Evolutionary conservation across 768 basidiomycete genomes (phyloP).

Genomic region (Mycena amicta): DNA sequence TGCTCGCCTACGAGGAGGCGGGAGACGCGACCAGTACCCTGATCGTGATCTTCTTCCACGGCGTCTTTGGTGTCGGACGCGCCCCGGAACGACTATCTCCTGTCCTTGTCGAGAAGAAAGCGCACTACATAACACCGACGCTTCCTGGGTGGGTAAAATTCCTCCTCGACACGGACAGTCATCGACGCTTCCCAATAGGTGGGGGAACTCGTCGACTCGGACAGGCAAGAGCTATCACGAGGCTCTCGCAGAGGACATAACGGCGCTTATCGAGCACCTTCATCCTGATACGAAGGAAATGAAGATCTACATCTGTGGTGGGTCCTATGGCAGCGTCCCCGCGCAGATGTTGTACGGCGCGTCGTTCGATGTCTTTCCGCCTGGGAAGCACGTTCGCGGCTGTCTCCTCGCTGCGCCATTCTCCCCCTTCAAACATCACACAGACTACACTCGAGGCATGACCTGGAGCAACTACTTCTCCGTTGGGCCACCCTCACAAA

Average conservation of each 20-base stretch:
- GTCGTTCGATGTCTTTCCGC: constrained; percentile 52
- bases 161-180: no score
- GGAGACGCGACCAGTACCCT: constrained; percentile 52
- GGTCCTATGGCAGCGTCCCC: constrained; percentile 55
- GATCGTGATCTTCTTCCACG: constrained; percentile 58
- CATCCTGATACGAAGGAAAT: constrained; percentile 45
- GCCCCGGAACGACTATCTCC: constrained; percentile 35
- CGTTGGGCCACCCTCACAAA: constrained; percentile 45
- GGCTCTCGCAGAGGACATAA: constrained; percentile 46
- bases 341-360: constrained; percentile 62
- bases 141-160: constrained; percentile 63
- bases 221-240: constrained; percentile 38
- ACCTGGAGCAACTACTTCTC: constrained; percentile 49
- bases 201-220: constrained; percentile 54
- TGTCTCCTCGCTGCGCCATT: constrained; percentile 50
- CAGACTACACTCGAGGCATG: constrained; percentile 47
- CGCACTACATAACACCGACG: constrained; percentile 53
- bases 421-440: constrained; percentile 50
- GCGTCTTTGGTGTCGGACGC: constrained; percentile 54
- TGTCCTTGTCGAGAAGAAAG: constrained; percentile 38
- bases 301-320: constrained; percentile 52
- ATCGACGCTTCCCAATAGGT: no score
- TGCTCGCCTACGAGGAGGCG: constrained; percentile 54
- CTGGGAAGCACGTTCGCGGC: constrained; percentile 47
- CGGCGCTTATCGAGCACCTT: constrained; percentile 50